Evolutionary conservation across 441 rosid genomes (phyloP), one percentile per base, ranked within the genome.

Genomic region (Populus trichocarpa): DNA sequence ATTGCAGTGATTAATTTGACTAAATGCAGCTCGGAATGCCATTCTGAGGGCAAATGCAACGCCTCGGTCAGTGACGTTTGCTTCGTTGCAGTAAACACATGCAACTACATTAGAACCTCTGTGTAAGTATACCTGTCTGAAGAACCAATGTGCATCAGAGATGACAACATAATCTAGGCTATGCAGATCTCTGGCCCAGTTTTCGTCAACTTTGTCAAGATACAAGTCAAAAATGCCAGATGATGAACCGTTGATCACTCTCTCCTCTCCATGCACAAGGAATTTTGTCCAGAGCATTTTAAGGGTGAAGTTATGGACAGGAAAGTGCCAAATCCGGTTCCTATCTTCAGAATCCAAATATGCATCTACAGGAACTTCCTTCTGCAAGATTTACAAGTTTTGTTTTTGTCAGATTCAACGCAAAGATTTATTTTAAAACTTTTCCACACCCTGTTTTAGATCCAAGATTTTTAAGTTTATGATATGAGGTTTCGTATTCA

Each of bases 81-180:
- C 86, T 10, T 77, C 80, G n/a, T 84, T 80, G 78, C 97, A 94
- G 76, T 82, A 92, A 42, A 92, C 88, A 69, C 99, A 96, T 11
- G 93, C 93, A 2, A 89, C 66, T 4, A 82, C 69, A 2, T 87
- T 64, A 0, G 79, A 69, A 46, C 88, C 87, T 28, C 77, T 50
- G 8, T 90, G 88, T 2, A 94, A 77, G 84, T 86, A 77, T 76
- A 93, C 74, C 6, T 88, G 91, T 68, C 97, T 84, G 84, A 92
- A 92, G 80, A 92, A 94, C 99, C 97, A 91, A 26, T 91, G 97
- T 22, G 84, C 99, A n/a, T 63, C 75, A 0, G 99, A 92, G 82
- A 96, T 77, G 81, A 96, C 75, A 8, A 88, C 88, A 22, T 89
- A 85, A 71, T 95, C 99, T 3, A 82, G 59, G 30, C 72, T 73